Base-by-base conservation (phyloP, 2,329 filamentous ascomycete species). In the Colletotrichum tabaci region DNA sequence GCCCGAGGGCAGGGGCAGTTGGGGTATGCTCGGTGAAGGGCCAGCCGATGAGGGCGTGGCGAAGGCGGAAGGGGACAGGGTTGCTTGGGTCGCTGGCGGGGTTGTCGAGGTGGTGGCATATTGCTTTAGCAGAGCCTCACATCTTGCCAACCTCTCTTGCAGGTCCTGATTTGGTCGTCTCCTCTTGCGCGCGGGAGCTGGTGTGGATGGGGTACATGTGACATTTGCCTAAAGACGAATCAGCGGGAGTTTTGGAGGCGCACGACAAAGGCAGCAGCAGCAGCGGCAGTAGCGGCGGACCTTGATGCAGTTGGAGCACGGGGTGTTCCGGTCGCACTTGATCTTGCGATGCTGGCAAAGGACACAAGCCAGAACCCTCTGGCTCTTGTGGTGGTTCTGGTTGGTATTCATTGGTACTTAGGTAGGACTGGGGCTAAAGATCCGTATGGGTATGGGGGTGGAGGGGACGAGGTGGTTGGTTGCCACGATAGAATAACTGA, bases 301-400 rank as follows among this genome's bases (percentile, higher is more conserved):
- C 85, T 90, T 90, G 77, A 87, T 80, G 74, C 88, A 90, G 75
- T 90, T 90, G 69, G 88, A 86, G 76, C 88, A 90, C 4, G 88
- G 89, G 50, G 86, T 88, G 52, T 85, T 86, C 72, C 88, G 85
- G 75, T 90, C 88, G 79, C 89, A 91, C 78, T 89, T 90, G 80
- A 90, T 90, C 80, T 91, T 90, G 76, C 89, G 86, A 76, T 88
- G 87, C 77, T 90, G 88, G 76, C 88, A 90, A 47, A 90, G 81
- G 23, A 88, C 86, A 74, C 88, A 89, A 23, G 87, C 87, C 68
- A 89, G 80, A 57, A 88, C 83, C 74, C 87, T 81, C 16, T 82
- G 79, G 15, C 82, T 79, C 77, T 85, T 87, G 66, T 79, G 55
- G 30, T 72, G 70, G 56, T 52, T 66, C 16, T 66, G 60, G 21